These are phyloP conservation scores for Ceratobasidium sp. DNA, from an alignment of 1,284 basidiomycete species.

Conservation along the genomic window DNA sequence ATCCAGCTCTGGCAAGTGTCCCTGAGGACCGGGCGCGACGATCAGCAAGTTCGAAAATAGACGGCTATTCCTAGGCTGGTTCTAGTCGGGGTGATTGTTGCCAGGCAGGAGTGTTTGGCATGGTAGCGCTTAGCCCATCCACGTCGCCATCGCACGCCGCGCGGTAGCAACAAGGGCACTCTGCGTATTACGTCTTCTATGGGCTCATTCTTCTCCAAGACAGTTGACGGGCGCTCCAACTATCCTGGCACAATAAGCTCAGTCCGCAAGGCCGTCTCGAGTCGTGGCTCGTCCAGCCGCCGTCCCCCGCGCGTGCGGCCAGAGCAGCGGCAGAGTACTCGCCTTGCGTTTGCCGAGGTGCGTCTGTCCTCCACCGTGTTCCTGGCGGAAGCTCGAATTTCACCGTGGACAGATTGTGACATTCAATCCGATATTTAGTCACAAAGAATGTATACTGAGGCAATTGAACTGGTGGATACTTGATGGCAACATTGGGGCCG, in stretches of 20 bases:
- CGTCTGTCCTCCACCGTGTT: neutral
- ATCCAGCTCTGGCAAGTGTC: neutral
- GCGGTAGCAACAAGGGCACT: slow-evolving; percentile 2
- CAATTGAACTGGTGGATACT: slow-evolving; percentile 42
- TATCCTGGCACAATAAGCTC: too few species aligned
- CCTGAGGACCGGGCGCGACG: neutral
- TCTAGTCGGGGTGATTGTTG: neutral
- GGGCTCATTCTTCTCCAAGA: slow-evolving; percentile 30
- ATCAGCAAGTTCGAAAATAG: slow-evolving; percentile 4
- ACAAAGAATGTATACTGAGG: slow-evolving; percentile 32
- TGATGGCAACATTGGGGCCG: slow-evolving; percentile 7
- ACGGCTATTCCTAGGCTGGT: neutral
- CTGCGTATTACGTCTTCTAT: slow-evolving; percentile 1
- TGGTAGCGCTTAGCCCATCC: slow-evolving; percentile 34
- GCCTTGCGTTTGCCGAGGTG: slow-evolving; percentile 19
- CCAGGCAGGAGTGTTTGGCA: slow-evolving; percentile 26
- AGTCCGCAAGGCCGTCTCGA: too few species aligned
- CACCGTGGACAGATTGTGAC: slow-evolving; percentile 23
- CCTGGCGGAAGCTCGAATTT: neutral
- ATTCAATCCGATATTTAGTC: slow-evolving; percentile 27
- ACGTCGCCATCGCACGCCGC: neutral
- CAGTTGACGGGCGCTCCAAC: slow-evolving; percentile 1
- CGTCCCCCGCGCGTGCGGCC: neutral
- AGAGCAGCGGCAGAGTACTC: slow-evolving; percentile 24
- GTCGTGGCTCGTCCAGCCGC: slow-evolving; percentile 15